Conservation (phyloP, 2,329 filamentous ascomycete species). For the Colletotrichum aenigma region DNA sequence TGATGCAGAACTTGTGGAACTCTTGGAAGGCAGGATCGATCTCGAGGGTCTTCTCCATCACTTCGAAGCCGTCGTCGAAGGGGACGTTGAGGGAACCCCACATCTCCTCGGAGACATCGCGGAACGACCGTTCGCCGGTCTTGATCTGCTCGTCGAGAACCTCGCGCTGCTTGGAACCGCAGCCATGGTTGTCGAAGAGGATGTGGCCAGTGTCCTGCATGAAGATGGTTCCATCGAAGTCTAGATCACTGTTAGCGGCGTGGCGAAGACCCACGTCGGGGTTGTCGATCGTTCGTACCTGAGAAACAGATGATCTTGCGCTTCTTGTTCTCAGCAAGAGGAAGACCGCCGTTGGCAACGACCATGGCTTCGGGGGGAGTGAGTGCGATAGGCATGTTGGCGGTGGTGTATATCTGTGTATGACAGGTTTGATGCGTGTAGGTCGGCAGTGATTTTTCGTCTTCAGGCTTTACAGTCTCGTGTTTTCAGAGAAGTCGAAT, state of each 20-base stretch:
- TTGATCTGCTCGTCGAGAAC: slow-evolving; percentile 68
- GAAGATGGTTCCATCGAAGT: slow-evolving; percentile 76
- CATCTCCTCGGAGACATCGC: slow-evolving; percentile 75
- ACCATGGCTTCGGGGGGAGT: slow-evolving; percentile 36
- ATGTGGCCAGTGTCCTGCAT: slow-evolving; percentile 74
- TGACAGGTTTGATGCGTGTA: neutral
- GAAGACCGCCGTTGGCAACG: slow-evolving; percentile 20
- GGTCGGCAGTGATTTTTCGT: too few species aligned
- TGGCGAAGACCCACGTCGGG: neutral
- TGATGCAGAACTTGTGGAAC: slow-evolving; percentile 69
- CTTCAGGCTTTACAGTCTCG: neutral
- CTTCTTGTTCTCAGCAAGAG: slow-evolving; percentile 41
- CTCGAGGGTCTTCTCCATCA: slow-evolving; percentile 65
- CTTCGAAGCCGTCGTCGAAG: slow-evolving; percentile 70
- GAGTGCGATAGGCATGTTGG: slow-evolving; percentile 43
- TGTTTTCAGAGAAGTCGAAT: neutral
- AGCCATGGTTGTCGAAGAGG: slow-evolving; percentile 69
- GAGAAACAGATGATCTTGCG: slow-evolving; percentile 65
- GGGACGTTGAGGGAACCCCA: slow-evolving; percentile 70
- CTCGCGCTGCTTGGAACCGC: slow-evolving; percentile 59
- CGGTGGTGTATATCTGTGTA: neutral
- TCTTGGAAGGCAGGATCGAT: slow-evolving; percentile 67
- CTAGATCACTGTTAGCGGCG: slow-evolving; percentile 37
- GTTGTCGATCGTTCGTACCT: slow-evolving; percentile 38
- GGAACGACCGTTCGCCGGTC: slow-evolving; percentile 67